These are phyloP conservation scores for Penicillium paradoxum DNA, from an alignment of 495 filamentous ascomycete genomes.

Conservation along the genomic window DNA sequence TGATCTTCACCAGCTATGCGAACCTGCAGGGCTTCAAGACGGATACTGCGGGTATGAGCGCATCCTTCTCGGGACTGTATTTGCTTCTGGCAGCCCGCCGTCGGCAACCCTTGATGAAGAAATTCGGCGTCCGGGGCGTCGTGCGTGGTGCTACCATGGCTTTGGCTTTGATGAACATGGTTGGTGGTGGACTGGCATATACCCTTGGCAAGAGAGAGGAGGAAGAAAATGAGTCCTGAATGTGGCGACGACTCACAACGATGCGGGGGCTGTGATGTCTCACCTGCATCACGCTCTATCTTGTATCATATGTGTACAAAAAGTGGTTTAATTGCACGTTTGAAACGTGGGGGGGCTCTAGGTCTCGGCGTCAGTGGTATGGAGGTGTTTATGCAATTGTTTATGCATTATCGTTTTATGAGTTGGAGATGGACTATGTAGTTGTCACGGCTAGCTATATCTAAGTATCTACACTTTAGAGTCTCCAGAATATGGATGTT, in stretches of 20 bases:
- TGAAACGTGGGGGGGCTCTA: not conserved
- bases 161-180: constrained; percentile 62
- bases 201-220: constrained; percentile 52
- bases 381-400: constrained; percentile 1
- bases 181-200: constrained; percentile 69
- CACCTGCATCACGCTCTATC: not conserved
- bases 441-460: not conserved
- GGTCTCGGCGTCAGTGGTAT: not conserved
- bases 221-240: constrained; percentile 42
- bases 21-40: constrained; percentile 72
- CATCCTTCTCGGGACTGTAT: constrained; percentile 84
- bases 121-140: constrained; percentile 62
- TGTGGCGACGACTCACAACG: not conserved
- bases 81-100: constrained; percentile 68
- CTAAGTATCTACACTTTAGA: not conserved
- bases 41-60: constrained; percentile 77
- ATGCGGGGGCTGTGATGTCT: not conserved
- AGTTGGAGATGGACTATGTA: not conserved
- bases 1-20: constrained; percentile 83
- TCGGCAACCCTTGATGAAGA: constrained; percentile 52
- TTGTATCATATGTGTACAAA: constrained; percentile 19
- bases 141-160: constrained; percentile 69
- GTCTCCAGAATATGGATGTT: constrained; percentile 30
- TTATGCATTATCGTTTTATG: constrained; percentile 5
- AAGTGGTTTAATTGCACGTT: not conserved